Conservation (phyloP, 495 filamentous ascomycete genomes). For the Aspergillus olivimuriae region DNA sequence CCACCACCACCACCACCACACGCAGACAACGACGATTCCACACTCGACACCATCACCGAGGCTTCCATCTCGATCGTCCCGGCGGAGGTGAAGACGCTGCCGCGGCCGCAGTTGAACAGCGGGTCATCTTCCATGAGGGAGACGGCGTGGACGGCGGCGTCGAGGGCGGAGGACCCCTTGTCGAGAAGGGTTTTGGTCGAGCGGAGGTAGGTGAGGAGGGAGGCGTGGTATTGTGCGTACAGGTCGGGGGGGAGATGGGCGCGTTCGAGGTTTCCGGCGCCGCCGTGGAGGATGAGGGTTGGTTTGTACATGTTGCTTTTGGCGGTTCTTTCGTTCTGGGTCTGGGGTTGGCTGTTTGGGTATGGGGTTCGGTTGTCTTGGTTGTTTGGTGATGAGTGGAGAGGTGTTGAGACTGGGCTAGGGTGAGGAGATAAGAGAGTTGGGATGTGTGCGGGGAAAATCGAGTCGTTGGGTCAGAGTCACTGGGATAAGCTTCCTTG, state of each 20-base stretch:
- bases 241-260: slow-evolving; percentile 55
- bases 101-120: slow-evolving; percentile 80
- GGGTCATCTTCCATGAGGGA: slow-evolving; percentile 70
- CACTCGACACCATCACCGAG: slow-evolving; percentile 73
- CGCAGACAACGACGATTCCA: too few species aligned
- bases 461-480: too few species aligned
- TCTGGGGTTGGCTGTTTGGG: background rate
- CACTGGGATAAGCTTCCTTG: too few species aligned
- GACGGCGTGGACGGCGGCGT: slow-evolving; percentile 71
- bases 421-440: background rate
- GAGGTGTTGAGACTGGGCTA: background rate
- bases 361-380: background rate
- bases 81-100: slow-evolving; percentile 77
- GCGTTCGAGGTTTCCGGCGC: slow-evolving; percentile 73
- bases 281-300: slow-evolving; percentile 80
- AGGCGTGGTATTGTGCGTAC: slow-evolving; percentile 53
- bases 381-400: background rate
- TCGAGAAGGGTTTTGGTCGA: slow-evolving; percentile 38
- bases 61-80: slow-evolving; percentile 85
- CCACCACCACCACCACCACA: slow-evolving; percentile 32
- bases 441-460: too few species aligned
- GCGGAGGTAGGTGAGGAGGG: slow-evolving; percentile 58
- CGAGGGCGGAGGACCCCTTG: slow-evolving; percentile 50
- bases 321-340: background rate
- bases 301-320: slow-evolving; percentile 40